Percentiles rank a stretch among this genome's conserved stretches.
Evolutionary conservation across 768 basidiomycete genomes (phyloP).

Genomic region (Tulasnella sp.): DNA sequence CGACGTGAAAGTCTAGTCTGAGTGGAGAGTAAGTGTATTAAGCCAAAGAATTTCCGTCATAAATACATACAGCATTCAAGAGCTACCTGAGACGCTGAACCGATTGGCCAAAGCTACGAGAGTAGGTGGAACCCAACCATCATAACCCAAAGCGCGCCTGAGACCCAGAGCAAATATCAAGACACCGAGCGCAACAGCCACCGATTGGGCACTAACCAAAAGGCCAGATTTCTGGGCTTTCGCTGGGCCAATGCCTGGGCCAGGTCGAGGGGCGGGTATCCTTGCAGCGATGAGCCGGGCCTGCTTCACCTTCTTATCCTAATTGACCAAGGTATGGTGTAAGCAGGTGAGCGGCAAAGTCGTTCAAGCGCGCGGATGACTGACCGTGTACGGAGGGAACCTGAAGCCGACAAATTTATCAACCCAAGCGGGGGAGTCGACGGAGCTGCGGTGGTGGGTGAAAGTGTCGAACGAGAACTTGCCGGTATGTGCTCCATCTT

Average conservation of each 20-base stretch:
- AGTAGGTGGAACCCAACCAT: background rate
- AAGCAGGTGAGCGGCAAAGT: background rate
- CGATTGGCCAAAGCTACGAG: background rate
- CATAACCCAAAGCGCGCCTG: background rate
- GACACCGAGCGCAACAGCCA: background rate
- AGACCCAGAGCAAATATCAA: background rate
- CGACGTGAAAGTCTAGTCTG: too few relatives aligned
- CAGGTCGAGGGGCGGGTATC: slow-evolving; percentile 14
- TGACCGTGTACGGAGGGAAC: slow-evolving; percentile 41
- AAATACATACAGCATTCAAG: background rate
- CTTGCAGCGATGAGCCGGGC: background rate
- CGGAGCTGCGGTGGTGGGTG: slow-evolving; percentile 62
- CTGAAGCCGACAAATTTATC: slow-evolving; percentile 37
- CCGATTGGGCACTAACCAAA: background rate
- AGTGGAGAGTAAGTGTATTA: too few relatives aligned
- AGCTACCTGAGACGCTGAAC: background rate
- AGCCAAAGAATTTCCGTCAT: too few relatives aligned
- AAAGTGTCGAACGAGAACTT: slow-evolving; percentile 74
- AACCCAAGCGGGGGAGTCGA: slow-evolving; percentile 44
- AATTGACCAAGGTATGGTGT: background rate
- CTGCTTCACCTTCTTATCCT: background rate
- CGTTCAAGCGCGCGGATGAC: background rate
- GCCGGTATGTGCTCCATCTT: slow-evolving; percentile 59
- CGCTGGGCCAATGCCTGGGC: background rate
- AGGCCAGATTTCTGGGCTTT: background rate